phyloP scores from a whole-genome alignment of 163 green algal species.

The Chlamydomonas reinhardtii region DNA sequence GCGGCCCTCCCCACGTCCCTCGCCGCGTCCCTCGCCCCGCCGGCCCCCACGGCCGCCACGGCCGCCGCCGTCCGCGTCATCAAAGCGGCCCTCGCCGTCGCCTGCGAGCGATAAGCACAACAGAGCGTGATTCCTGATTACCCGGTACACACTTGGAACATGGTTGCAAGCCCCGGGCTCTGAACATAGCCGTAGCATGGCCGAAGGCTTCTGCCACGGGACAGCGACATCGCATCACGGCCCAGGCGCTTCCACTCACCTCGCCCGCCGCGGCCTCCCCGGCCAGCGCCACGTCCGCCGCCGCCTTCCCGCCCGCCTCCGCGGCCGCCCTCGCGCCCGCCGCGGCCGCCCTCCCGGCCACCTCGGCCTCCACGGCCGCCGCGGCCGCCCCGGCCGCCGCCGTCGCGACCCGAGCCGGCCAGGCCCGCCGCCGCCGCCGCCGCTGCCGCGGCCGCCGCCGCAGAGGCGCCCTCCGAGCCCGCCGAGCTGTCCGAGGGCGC shows the following conservation, averaged over 20 bases:
- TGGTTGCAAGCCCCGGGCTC: too few species aligned
- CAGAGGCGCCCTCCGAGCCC: constrained; percentile 2
- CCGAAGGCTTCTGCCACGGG: too few species aligned
- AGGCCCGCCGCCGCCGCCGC: constrained; percentile 14
- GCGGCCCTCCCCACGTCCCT: not conserved
- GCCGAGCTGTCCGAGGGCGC: constrained; percentile 5
- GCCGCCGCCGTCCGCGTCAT: not conserved
- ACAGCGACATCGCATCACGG: too few species aligned
- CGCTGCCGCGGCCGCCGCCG: not conserved
- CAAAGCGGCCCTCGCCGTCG: not conserved
- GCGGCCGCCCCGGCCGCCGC: not conserved
- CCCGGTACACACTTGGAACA: too few species aligned
- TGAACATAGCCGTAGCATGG: too few species aligned
- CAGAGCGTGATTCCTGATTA: too few species aligned
- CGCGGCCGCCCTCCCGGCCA: not conserved
- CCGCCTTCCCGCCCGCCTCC: not conserved
- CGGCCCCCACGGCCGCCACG: not conserved
- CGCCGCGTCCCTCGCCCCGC: not conserved
- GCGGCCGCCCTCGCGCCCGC: not conserved
- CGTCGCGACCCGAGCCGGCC: not conserved
- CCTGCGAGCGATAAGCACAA: not conserved
- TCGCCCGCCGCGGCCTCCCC: too few species aligned
- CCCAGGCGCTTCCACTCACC: too few species aligned
- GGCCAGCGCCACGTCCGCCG: not conserved
- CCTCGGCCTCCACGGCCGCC: not conserved